Percentiles rank a stretch among this genome's conserved stretches.
phyloP scores from a whole-genome alignment of 371 early-diverging fungal species.

The Apophysomyces variabilis region DNA sequence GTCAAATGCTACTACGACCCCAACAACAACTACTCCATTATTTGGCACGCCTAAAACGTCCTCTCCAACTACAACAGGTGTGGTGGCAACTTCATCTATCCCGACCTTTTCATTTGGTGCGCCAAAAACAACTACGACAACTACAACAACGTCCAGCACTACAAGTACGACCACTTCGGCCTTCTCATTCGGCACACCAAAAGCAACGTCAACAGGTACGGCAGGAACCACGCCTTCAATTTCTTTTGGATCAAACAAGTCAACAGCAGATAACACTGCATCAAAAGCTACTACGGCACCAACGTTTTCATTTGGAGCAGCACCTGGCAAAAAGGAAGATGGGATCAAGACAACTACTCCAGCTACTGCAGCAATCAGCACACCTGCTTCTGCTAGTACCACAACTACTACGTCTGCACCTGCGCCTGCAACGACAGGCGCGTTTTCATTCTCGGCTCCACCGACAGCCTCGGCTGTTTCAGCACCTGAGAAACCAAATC shows the following conservation, averaged over 20 bases:
- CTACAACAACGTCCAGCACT: constrained; percentile 1
- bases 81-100: constrained; percentile 2
- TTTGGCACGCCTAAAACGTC: not conserved
- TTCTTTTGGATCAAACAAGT: not conserved
- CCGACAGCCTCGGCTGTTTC: constrained; percentile 5
- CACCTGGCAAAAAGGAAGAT: constrained; percentile 10
- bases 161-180: not conserved
- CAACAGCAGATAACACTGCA: not conserved
- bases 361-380: constrained; percentile 19
- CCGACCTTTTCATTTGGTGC: constrained; percentile 13
- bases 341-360: constrained; percentile 14
- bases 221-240: not conserved
- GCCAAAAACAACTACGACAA: not conserved
- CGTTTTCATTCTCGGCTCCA: constrained; percentile 33
- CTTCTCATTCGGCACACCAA: not conserved
- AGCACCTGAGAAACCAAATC: constrained; percentile 28
- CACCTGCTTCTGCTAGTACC: constrained; percentile 11
- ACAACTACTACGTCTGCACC: constrained; percentile 9
- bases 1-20: constrained; percentile 6
- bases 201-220: not conserved
- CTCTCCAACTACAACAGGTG: constrained; percentile 3
- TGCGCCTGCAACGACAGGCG: constrained; percentile 17
- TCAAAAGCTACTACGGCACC: not conserved
- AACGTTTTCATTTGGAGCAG: constrained; percentile 22
- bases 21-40: not conserved